Evolutionary conservation across 1,284 basidiomycete species (phyloP).

Genomic region (Fistulina hepatica): DNA sequence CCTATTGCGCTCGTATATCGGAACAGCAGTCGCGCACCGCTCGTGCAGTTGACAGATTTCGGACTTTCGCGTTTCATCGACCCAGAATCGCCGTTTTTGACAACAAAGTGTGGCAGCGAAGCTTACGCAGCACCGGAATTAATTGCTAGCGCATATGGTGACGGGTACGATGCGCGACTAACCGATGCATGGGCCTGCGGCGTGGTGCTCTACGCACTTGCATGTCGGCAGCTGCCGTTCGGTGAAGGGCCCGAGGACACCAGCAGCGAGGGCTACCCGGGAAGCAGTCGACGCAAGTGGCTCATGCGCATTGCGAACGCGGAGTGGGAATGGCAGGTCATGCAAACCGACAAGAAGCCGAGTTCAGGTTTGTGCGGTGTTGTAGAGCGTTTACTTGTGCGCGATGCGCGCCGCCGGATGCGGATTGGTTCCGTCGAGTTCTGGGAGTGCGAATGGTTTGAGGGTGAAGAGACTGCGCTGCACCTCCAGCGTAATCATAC

Average conservation of each 20-base stretch:
- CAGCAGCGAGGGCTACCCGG: slow-evolving; percentile 16
- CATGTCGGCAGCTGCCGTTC: slow-evolving; percentile 55
- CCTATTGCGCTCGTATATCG: slow-evolving; percentile 17
- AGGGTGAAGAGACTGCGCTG: slow-evolving; percentile 2
- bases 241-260: slow-evolving; percentile 31
- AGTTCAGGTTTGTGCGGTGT: slow-evolving; percentile 41
- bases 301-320: slow-evolving; percentile 72
- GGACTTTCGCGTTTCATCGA: slow-evolving; percentile 83
- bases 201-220: slow-evolving; percentile 71
- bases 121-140: slow-evolving; percentile 90
- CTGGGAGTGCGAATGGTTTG: slow-evolving; percentile 9
- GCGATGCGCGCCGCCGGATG: slow-evolving; percentile 58
- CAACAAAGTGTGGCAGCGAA: slow-evolving; percentile 84
- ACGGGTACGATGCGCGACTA: slow-evolving; percentile 70
- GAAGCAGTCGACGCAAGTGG: slow-evolving; percentile 35
- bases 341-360: slow-evolving; percentile 28
- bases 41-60: slow-evolving; percentile 87
- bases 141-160: slow-evolving; percentile 43
- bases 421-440: slow-evolving; percentile 40
- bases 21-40: slow-evolving; percentile 26
- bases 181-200: slow-evolving; percentile 90
- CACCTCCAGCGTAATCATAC: background rate
- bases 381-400: slow-evolving; percentile 52
- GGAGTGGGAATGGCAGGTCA: slow-evolving; percentile 58
- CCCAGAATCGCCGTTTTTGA: slow-evolving; percentile 56